Conservation (phyloP, 2,329 filamentous ascomycete species). For the Blastomyces parvus region DNA sequence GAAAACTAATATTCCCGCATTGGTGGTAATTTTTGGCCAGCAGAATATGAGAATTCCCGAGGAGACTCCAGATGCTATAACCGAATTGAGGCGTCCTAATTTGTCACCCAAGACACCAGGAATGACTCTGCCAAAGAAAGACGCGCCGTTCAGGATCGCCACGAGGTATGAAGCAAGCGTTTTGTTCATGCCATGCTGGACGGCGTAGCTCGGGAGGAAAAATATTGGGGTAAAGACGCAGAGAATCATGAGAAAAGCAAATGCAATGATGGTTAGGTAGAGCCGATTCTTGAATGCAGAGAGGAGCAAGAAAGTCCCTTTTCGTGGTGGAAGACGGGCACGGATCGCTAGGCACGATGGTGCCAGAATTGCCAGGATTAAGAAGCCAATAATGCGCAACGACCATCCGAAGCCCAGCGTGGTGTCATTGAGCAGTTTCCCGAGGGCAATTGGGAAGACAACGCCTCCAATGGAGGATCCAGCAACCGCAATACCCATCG, state of each 20-base stretch:
- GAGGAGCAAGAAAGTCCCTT: conserved; percentile 35
- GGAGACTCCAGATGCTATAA: conserved; percentile 35
- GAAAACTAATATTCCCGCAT: conserved; percentile 33
- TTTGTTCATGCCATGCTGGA: conserved; percentile 49
- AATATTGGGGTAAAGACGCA: conserved; percentile 43
- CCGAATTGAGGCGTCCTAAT: conserved; percentile 43
- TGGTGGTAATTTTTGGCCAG: conserved; percentile 33
- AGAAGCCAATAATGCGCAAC: conserved; percentile 48
- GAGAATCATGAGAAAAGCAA: conserved; percentile 35
- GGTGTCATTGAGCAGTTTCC: conserved; percentile 32
- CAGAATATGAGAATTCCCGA: conserved; percentile 37
- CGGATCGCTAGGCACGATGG: conserved; percentile 46
- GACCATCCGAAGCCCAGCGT: conserved; percentile 48
- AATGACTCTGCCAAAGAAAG: conserved; percentile 48
- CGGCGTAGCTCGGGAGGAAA: conserved; percentile 47
- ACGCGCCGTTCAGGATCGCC: conserved; percentile 57
- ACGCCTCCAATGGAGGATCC: conserved; percentile 48
- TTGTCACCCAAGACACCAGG: conserved; percentile 49
- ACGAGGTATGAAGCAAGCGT: conserved; percentile 56
- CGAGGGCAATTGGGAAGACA: conserved; percentile 44
- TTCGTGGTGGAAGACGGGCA: conserved; percentile 32
- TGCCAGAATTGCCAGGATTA: conserved; percentile 50
- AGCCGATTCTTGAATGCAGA: conserved; percentile 28
- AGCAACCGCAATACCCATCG: conserved; percentile 50
- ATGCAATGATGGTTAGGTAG: conserved; percentile 27